A percentile compares a stretch with the other conserved stretches of the same genome.
phyloP scores from a whole-genome alignment of 768 basidiomycete genomes.

The Pleurotus platypus region DNA sequence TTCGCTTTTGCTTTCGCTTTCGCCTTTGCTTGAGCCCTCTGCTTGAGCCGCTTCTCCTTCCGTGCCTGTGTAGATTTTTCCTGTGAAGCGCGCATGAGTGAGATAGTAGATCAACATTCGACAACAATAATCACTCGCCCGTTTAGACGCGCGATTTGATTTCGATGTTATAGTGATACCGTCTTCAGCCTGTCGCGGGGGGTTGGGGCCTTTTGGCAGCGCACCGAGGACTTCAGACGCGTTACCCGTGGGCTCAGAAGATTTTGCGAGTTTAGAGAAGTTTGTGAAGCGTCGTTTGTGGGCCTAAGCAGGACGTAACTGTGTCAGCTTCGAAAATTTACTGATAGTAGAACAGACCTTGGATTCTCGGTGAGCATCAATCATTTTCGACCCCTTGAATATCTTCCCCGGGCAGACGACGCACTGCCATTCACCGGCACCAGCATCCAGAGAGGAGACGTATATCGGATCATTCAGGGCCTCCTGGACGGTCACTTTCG shows the following conservation, averaged over 20 bases:
- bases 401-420: slow-evolving; percentile 69
- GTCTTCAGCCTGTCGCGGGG: slow-evolving; percentile 15
- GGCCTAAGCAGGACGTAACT: slow-evolving; percentile 29
- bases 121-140: slow-evolving; percentile 35
- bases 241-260: slow-evolving; percentile 37
- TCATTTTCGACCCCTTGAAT: slow-evolving; percentile 59
- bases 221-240: slow-evolving; percentile 29
- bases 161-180: slow-evolving; percentile 1
- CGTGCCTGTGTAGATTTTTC: slow-evolving; percentile 26
- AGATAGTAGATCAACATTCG: background rate
- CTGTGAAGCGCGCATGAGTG: background rate
- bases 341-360: slow-evolving; percentile 43
- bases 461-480: slow-evolving; percentile 66
- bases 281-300: slow-evolving; percentile 59
- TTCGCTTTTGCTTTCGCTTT: slow-evolving; percentile 25
- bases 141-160: slow-evolving; percentile 64
- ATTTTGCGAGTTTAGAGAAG: slow-evolving; percentile 38
- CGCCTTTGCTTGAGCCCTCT: slow-evolving; percentile 41
- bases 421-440: slow-evolving; percentile 57
- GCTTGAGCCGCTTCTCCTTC: slow-evolving; percentile 37
- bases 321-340: no score
- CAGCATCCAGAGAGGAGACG: slow-evolving; percentile 49
- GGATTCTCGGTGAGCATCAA: slow-evolving; percentile 54
- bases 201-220: background rate
- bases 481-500: slow-evolving; percentile 51